Evolutionary conservation across 495 filamentous ascomycete species (phyloP).

Genomic region (Xanthoparmelia taractica): DNA sequence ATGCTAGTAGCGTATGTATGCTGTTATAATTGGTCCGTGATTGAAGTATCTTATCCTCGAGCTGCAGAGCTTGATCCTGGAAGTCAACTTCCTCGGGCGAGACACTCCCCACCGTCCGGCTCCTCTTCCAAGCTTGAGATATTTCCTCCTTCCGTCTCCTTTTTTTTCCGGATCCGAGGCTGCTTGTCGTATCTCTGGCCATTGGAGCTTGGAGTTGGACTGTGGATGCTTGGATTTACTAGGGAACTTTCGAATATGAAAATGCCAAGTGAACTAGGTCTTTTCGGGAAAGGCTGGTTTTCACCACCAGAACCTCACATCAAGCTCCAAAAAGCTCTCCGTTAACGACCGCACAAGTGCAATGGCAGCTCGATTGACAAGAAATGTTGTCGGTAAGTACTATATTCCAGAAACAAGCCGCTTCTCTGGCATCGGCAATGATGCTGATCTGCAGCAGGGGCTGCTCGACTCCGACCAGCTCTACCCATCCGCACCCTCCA

Average conservation of each 20-base stretch:
- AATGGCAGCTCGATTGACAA: constrained; percentile 95
- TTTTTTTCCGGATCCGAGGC: constrained; percentile 1
- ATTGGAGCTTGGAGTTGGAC: neutral
- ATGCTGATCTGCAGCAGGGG: constrained; percentile 51
- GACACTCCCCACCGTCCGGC: constrained; percentile 37
- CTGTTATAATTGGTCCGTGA: constrained; percentile 90
- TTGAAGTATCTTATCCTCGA: constrained; percentile 72
- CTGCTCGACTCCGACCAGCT: constrained; percentile 76
- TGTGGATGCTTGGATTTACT: neutral
- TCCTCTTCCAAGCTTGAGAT: constrained; percentile 26
- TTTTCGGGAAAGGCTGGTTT: constrained; percentile 1
- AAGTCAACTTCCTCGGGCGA: constrained; percentile 28
- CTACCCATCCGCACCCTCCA: constrained; percentile 61
- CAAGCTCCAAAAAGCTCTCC: neutral
- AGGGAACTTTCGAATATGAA: neutral
- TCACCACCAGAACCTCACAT: constrained; percentile 5
- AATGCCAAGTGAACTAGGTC: constrained; percentile 14
- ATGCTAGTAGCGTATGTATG: constrained; percentile 62
- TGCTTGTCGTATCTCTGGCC: neutral
- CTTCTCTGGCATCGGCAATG: constrained; percentile 19
- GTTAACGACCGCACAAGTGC: constrained; percentile 28
- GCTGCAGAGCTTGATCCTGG: constrained; percentile 52
- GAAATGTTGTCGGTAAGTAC: constrained; percentile 78
- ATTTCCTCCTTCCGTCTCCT: constrained; percentile 6
- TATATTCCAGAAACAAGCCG: constrained; percentile 1